Evolutionary conservation across 805 yeast genomes (phyloP), one percentile per base, ranked within the genome.

Genomic region (Hanseniaspora valbyensis): DNA sequence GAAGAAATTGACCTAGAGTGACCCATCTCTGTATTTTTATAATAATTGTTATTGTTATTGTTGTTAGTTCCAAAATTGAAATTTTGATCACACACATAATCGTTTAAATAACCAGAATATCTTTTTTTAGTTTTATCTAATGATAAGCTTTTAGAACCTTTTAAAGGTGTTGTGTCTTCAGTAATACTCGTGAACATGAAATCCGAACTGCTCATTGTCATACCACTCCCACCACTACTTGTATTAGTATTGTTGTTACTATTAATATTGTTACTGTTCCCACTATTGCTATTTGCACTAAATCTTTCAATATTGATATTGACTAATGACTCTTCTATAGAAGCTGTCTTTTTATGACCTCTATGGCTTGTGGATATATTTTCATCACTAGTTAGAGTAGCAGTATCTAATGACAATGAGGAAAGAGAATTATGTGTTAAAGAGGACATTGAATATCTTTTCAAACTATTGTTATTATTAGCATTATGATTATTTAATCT

Each of bases 21-120:
- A 18, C 28, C 3, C 51, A 48, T 48, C 42, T 34, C 7, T 8
- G 44, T 25, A 14, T 30, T 41, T 5, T 25, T 48, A 30, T 40
- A 40, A 18, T 18, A 39, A 10, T 25, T 30, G 13, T 14, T 18
- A 24, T 24, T n/a, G n/a, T n/a, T 30, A 25, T 7, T 40, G 2
- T 26, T 28, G 10, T 28, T 18, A 12, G 22, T 24, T 13, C 33
- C 37, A 28, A 38, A 22, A 19, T 40, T 40, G 10, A 8, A 13
- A 22, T n/a, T n/a, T n/a, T n/a, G n/a, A n/a, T 48, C 51, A 14
- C 42, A 28, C 16, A 48, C 38, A 30, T 48, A 48, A 21, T 48
- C 51, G 26, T 48, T 48, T n/a, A 48, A n/a, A n/a, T 48, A 48
- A 1, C 51, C 51, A 8, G 51, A 48, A 13, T 48, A 48, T 33